Percentiles rank a stretch among this genome's conserved stretches.
These are phyloP conservation scores for Gymnopilus dilepis DNA, from an alignment of 768 basidiomycete genomes.

Conservation along the genomic window DNA sequence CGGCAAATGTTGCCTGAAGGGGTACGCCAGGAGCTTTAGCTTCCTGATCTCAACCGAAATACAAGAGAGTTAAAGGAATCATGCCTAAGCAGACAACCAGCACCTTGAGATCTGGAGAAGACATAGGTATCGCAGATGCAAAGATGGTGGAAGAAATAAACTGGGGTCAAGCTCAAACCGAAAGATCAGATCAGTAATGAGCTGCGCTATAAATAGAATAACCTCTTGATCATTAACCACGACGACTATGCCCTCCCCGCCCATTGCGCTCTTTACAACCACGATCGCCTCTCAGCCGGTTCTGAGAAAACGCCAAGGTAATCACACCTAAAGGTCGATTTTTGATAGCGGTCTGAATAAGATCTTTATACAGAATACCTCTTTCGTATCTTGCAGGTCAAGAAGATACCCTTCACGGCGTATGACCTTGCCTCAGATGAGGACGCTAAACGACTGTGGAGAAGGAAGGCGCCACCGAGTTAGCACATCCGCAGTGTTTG, in stretches of 20 bases:
- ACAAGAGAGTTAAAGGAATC: conserved; percentile 8
- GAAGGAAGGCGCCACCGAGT: conserved; percentile 78
- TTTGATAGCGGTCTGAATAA: background rate
- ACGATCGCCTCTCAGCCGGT: conserved; percentile 84
- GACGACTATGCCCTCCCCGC: conserved; percentile 72
- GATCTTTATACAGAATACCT: conserved; percentile 66
- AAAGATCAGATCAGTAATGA: conserved; percentile 7
- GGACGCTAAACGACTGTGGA: conserved; percentile 81
- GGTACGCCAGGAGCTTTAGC: conserved; percentile 5
- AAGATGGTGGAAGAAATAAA: background rate
- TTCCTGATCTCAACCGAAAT: background rate
- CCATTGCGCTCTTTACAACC: conserved; percentile 84
- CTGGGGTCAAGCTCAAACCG: background rate
- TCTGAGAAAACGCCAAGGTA: conserved; percentile 82
- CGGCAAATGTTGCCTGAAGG: conserved; percentile 80
- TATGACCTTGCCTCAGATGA: conserved; percentile 89
- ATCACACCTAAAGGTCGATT: background rate
- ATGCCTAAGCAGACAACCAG: conserved; percentile 75
- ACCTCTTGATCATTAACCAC: background rate
- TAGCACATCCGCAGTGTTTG: conserved; percentile 15
- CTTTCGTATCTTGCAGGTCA: conserved; percentile 80
- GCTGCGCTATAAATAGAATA: background rate
- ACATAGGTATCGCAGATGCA: conserved; percentile 19
- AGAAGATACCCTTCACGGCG: conserved; percentile 81
- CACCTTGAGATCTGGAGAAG: conserved; percentile 51